Evolutionary conservation across 1,139 yeast genomes (phyloP).

Genomic region (Scheffersomyces stambukii): DNA sequence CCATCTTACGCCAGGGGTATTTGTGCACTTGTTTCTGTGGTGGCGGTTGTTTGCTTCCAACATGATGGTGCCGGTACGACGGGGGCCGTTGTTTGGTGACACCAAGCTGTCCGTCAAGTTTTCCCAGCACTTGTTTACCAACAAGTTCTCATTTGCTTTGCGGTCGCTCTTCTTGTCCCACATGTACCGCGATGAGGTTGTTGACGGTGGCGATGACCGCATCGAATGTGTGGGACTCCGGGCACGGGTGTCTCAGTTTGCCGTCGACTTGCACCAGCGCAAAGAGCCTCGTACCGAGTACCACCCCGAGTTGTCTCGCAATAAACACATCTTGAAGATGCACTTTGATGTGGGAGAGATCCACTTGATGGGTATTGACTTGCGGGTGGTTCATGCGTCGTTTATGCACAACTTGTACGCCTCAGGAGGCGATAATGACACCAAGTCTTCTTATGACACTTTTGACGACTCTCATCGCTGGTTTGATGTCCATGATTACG

Average conservation of each 20-base stretch:
- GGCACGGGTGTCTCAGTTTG: conserved; percentile 37
- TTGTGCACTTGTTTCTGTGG: conserved; percentile 40
- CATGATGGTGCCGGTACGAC: conserved; percentile 38
- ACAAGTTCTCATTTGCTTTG: conserved; percentile 38
- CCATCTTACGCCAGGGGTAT: conserved; percentile 38
- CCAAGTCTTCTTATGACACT: conserved; percentile 18
- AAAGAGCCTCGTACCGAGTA: conserved; percentile 33
- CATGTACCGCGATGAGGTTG: conserved; percentile 28
- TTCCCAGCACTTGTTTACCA: conserved; percentile 39
- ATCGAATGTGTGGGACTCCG: conserved; percentile 38
- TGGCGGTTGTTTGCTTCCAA: conserved; percentile 44
- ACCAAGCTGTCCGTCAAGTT: conserved; percentile 31
- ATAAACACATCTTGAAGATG: conserved; percentile 38
- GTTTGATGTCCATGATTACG: conserved; percentile 42
- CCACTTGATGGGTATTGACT: conserved; percentile 36
- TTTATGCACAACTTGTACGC: conserved; percentile 29
- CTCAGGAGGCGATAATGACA: conserved; percentile 9
- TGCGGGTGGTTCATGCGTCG: conserved; percentile 30
- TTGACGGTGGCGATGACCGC: conserved; percentile 18
- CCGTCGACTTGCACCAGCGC: conserved; percentile 45
- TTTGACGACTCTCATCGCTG: conserved; percentile 35
- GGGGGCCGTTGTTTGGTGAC: conserved; percentile 39
- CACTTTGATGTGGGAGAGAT: conserved; percentile 42
- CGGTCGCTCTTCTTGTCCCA: conserved; percentile 40
- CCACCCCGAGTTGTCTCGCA: conserved; percentile 28